These are phyloP conservation scores for Leishmania aethiopica DNA, from an alignment of 208 protist species.

Conservation along the genomic window DNA sequence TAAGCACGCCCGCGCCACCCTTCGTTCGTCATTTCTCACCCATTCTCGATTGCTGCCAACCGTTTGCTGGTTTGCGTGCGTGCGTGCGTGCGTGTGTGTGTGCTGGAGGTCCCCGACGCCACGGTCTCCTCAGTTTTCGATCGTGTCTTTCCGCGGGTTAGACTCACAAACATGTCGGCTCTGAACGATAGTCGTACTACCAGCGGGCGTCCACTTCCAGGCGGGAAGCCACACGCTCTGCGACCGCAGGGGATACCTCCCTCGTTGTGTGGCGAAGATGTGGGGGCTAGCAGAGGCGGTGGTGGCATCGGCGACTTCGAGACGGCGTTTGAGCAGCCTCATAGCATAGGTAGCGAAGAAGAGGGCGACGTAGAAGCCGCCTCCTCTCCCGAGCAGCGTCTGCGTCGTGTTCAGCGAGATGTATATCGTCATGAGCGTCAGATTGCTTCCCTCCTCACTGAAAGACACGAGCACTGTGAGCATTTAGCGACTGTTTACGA, in stretches of 20 bases:
- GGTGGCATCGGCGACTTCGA: neutral
- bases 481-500: conserved; percentile 24
- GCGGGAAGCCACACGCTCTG: neutral
- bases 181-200: conserved; percentile 21
- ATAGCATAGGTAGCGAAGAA: neutral
- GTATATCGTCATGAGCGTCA: conserved; percentile 18
- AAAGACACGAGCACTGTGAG: conserved; percentile 40
- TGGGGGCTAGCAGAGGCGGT: neutral
- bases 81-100: neutral
- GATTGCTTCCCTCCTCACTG: conserved; percentile 18
- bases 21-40: neutral
- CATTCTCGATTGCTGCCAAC: too few relatives aligned
- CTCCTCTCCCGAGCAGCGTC: conserved; percentile 21
- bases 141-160: neutral
- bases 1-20: neutral
- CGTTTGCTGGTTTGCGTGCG: neutral
- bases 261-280: neutral
- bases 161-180: conserved; percentile 7
- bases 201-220: neutral
- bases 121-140: neutral
- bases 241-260: neutral
- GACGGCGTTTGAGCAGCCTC: neutral
- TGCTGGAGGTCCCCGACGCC: neutral
- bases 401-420: conserved; percentile 18
- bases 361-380: neutral